A percentile compares a stretch with the other conserved stretches of the same genome.
These are phyloP conservation scores for Parafenestella ontariensis DNA, from an alignment of 2,329 filamentous ascomycete genomes.

Conservation along the genomic window DNA sequence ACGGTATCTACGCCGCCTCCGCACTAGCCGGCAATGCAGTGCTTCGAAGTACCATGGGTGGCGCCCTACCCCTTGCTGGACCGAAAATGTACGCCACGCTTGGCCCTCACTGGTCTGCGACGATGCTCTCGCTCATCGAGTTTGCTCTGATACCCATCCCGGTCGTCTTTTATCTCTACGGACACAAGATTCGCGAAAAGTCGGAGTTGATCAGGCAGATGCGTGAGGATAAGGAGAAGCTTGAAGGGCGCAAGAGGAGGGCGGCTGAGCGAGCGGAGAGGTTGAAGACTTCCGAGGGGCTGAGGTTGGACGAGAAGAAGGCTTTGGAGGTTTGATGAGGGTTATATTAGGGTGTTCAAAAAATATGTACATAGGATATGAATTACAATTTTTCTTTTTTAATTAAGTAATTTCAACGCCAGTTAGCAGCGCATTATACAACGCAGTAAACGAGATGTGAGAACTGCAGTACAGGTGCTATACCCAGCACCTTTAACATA, in stretches of 20 bases:
- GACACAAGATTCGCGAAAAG: slow-evolving; percentile 63
- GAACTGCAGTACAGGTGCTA: no score
- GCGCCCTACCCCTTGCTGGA: slow-evolving; percentile 77
- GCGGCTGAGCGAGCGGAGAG: slow-evolving; percentile 54
- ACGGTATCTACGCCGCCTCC: slow-evolving; percentile 81
- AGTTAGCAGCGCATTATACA: no score
- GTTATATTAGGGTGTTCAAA: background rate
- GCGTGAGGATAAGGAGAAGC: slow-evolving; percentile 52
- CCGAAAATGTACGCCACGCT: slow-evolving; percentile 66
- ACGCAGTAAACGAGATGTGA: no score
- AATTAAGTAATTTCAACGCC: no score
- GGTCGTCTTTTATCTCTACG: slow-evolving; percentile 74
- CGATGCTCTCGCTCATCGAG: slow-evolving; percentile 75
- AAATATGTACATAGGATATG: background rate
- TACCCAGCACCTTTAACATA: no score
- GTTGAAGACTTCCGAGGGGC: slow-evolving; percentile 26
- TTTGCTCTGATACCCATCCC: slow-evolving; percentile 79
- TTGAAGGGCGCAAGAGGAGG: slow-evolving; percentile 49
- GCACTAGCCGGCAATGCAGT: slow-evolving; percentile 83
- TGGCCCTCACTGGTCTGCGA: slow-evolving; percentile 80
- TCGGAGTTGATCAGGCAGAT: slow-evolving; percentile 61
- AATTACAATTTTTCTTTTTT: background rate
- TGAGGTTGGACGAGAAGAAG: slow-evolving; percentile 12
- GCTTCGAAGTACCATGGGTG: slow-evolving; percentile 75
- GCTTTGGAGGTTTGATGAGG: slow-evolving; percentile 12